Base-by-base conservation (phyloP, 225 moss, liverwort and hornwort genomes). In the Physcomitrellopsis africana region DNA sequence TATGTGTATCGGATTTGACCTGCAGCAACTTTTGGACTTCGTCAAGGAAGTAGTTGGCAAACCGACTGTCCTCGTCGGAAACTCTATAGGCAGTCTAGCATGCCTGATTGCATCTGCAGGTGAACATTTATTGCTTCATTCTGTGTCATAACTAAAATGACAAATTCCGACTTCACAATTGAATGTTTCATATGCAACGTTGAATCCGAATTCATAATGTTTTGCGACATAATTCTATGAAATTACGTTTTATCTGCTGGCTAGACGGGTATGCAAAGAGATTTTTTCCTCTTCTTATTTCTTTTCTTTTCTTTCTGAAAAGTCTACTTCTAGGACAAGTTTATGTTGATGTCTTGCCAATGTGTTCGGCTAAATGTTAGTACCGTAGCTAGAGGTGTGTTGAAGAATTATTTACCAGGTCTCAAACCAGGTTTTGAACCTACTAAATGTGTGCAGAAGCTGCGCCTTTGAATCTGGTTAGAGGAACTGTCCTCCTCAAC, bases 31-130 rank as follows among this genome's bases (percentile, higher is more conserved):
- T 45, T 79, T 88, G 75, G 97, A 93, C 70, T 97, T 94, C 73
- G 72, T 91, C 46, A 85, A 93, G 79, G 91, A 90, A 53, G 85
- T 97, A 14, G 77, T 93, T 26, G 84, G 80, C 24, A 78, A 85
- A 52, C 86, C 94, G 5, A 89, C 86, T 60, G 94, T 93, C 65
- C 83, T 94, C 29, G 83, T 97, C 13, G 97, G 97, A 32, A 97
- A 94, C 64, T 94, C 97, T 16, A 90, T 97, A 22, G 96, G 94
- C 71, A 89, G 96, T 82, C 86, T 97, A 23, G 93, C 94, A 43
- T 97, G 97, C 81, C 85, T 97, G 16, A 83, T 92, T 72, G 87
- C 97, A 74, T 70, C 93, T 9, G 89, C 94, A 78, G 96, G 96
- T 96, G 77, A 7, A 44, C 16, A 19, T n/a, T 27, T 41, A 65